A percentile compares a stretch with the other conserved stretches of the same genome.
Conservation (phyloP, 176 grass and related monocot genomes). For the Triticum timopheevii region DNA sequence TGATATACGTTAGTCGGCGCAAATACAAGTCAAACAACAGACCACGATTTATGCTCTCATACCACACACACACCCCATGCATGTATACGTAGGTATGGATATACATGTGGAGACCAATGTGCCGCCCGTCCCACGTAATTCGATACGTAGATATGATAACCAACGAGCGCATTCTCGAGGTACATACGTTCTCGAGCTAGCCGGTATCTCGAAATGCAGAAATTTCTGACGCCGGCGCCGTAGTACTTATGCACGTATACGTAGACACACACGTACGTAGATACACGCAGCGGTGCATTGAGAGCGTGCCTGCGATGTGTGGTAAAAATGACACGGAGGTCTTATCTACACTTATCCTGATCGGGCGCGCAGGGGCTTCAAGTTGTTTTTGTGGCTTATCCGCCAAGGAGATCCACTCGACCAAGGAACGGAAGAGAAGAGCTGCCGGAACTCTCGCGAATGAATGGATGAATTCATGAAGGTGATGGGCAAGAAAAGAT, state of each 20-base stretch:
- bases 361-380: constrained; percentile 28
- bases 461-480: background rate
- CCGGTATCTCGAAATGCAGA: background rate
- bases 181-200: background rate
- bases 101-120: background rate
- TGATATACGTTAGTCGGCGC: background rate
- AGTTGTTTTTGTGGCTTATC: constrained; percentile 47
- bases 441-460: constrained; percentile 17
- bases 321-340: constrained; percentile 32
- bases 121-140: background rate
- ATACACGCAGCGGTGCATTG: no score
- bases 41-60: background rate
- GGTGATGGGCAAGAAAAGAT: constrained; percentile 38
- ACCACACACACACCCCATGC: background rate
- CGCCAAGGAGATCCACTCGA: background rate
- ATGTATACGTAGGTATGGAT: background rate
- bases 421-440: background rate
- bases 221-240: background rate
- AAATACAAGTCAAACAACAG: background rate
- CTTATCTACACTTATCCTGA: constrained; percentile 39
- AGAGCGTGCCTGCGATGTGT: background rate
- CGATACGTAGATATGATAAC: background rate
- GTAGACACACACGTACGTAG: no score
- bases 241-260: background rate
- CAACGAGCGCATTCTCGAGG: background rate